Base-by-base conservation (phyloP, 2,329 filamentous ascomycete genomes). In the Curvularia sp. region DNA sequence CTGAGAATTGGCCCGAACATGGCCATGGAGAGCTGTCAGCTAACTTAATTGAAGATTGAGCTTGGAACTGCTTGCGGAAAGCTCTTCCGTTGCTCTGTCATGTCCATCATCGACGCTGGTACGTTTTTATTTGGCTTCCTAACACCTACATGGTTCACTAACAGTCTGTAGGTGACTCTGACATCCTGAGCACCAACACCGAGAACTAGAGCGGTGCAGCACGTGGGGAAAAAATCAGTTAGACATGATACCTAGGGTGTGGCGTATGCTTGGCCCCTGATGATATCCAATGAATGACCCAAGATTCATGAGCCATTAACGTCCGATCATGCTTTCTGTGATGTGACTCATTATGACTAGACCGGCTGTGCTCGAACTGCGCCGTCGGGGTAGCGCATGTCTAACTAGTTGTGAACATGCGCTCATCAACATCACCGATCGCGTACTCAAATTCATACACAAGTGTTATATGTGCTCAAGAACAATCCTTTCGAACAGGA, bases 41-140 rank as follows among this genome's bases (percentile, higher is more conserved):
- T 89, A 83, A 89, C 86, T 77, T 74, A 66, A 64, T 66, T 63
- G 80, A 81, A 98, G 93, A 97, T 98, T 79, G 95, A 98, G 86
- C 87, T 99, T 71, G 95, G 95, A 78, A 98, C 93, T 79, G 93
- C 93, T 74, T 97, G 93, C 85, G 95, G 95, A 86, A 98, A 98
- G 87, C 90, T 99, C 79, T 99, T 96, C 90, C 88, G 93, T 74
- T 96, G 92, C 89, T 94, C 92, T 72, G 97, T 93, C 82, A 96
- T 99, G 91, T 89, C 93, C 74, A 90, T 98, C 79, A 85, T 98
- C 71, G 95, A 99, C 83, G 93, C 93, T 80, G 95, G 94, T 74
- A 70, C 62, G 72, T 73, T 50, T 21, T 25, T 9, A 27, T 18
- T 27, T 6, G 8, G 8, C 38, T 49, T 45, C 30, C 43, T 38